A percentile compares a stretch with the other conserved stretches of the same genome.
phyloP scores from a whole-genome alignment of 352 stramenopile genomes.

The Pythium rishiriense region DNA sequence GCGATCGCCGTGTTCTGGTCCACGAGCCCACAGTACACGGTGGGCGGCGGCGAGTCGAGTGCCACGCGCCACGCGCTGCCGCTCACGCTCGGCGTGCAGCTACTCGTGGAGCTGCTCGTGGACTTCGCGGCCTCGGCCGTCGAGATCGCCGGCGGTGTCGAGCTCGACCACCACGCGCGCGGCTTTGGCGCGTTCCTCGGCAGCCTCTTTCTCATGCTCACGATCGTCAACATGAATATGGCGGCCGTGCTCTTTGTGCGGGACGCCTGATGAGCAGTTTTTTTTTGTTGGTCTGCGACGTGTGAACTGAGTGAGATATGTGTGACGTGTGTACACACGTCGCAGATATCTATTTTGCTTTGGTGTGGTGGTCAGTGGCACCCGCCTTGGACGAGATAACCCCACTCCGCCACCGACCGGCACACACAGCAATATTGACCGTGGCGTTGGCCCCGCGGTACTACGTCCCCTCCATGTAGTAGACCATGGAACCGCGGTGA shows the following conservation, averaged over 20 bases:
- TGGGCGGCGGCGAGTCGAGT: background rate
- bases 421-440: no score
- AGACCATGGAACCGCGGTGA: no score
- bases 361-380: no score
- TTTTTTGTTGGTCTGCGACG: no score
- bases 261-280: background rate
- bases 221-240: slow-evolving; percentile 21
- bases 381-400: no score
- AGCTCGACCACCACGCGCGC: background rate
- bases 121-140: background rate
- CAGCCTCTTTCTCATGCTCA: slow-evolving; percentile 9
- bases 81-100: background rate
- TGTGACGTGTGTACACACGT: slow-evolving; percentile 1
- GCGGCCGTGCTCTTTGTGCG: slow-evolving; percentile 8
- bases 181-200: slow-evolving; percentile 8
- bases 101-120: slow-evolving; percentile 5
- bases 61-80: background rate
- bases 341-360: background rate
- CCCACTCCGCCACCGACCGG: no score
- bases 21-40: slow-evolving; percentile 29
- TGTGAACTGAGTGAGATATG: background rate
- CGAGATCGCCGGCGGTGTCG: slow-evolving; percentile 2
- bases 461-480: no score
- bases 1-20: slow-evolving; percentile 38
- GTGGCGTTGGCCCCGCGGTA: no score